These are phyloP conservation scores for Suillus clintonianus DNA, from an alignment of 768 basidiomycete species.

Conservation along the genomic window DNA sequence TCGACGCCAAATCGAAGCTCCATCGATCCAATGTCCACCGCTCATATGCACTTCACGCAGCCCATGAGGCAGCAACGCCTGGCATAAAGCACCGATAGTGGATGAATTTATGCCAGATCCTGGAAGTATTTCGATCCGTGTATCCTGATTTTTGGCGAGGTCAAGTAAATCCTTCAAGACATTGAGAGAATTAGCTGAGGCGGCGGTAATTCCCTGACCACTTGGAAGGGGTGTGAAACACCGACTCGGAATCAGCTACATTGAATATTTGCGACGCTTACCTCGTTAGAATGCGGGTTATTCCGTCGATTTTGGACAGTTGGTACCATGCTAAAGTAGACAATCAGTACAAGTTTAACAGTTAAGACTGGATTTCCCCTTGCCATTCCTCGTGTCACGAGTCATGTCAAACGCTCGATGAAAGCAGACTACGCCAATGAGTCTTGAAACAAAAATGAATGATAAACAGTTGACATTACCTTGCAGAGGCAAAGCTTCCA, in stretches of 20 bases:
- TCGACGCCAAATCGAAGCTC: constrained; percentile 51
- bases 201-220: constrained; percentile 51
- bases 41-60: constrained; percentile 75
- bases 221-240: constrained; percentile 32
- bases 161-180: constrained; percentile 43
- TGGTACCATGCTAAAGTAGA: constrained; percentile 33
- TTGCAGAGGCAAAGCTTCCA: constrained; percentile 61
- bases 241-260: neutral
- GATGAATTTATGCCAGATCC: constrained; percentile 73
- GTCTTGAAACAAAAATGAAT: neutral
- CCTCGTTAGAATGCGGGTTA: constrained; percentile 84
- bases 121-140: constrained; percentile 51
- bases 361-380: constrained; percentile 1
- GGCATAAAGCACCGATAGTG: constrained; percentile 52
- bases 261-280: constrained; percentile 22
- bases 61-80: constrained; percentile 53
- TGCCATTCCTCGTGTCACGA: constrained; percentile 53
- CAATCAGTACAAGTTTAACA: constrained; percentile 1
- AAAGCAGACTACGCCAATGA: constrained; percentile 60
- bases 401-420: constrained; percentile 83
- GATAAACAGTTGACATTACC: constrained; percentile 37
- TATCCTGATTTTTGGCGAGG: constrained; percentile 11
- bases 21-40: constrained; percentile 63
- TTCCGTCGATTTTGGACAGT: constrained; percentile 57
- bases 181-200: constrained; percentile 38